Evolutionary conservation across 345 rosid species (phyloP).

Genomic region (Trapa incisa): DNA sequence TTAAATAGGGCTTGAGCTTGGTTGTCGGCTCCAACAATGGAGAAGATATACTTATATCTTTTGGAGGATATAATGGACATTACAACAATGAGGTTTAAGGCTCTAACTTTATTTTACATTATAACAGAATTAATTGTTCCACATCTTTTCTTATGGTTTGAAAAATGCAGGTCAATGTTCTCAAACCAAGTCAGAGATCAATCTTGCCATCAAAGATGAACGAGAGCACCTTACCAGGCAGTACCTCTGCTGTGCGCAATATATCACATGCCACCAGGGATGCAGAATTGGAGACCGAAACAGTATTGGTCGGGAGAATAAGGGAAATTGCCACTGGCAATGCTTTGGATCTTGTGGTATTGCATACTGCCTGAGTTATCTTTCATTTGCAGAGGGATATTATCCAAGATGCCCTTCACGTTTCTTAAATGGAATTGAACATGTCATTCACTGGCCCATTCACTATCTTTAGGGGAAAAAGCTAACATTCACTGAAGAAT

Average conservation of each 20-base stretch:
- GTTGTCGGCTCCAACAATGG: slow-evolving; percentile 65
- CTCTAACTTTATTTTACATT: slow-evolving; percentile 3
- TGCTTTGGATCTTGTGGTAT: slow-evolving; percentile 41
- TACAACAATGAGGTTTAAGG: slow-evolving; percentile 69
- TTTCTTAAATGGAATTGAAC: background rate
- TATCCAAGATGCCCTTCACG: background rate
- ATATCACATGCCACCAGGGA: slow-evolving; percentile 64
- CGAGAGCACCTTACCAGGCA: slow-evolving; percentile 50
- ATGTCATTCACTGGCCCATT: background rate
- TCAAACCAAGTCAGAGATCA: slow-evolving; percentile 91
- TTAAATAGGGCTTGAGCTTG: slow-evolving; percentile 74
- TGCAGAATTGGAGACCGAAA: slow-evolving; percentile 67
- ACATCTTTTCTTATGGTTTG: slow-evolving; percentile 13
- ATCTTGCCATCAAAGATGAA: slow-evolving; percentile 58
- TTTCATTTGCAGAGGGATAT: background rate
- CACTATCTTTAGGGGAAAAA: too few relatives aligned
- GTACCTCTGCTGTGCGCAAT: slow-evolving; percentile 64
- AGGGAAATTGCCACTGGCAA: slow-evolving; percentile 83
- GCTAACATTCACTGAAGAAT: background rate
- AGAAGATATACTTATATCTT: slow-evolving; percentile 79
- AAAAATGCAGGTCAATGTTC: slow-evolving; percentile 55
- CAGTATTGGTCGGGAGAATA: slow-evolving; percentile 67
- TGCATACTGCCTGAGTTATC: slow-evolving; percentile 2
- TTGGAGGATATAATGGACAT: slow-evolving; percentile 96
- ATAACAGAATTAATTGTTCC: slow-evolving; percentile 1